Evolutionary conservation across 176 grass and related monocot genomes (phyloP).

Genomic region (Cymbopogon citratus): DNA sequence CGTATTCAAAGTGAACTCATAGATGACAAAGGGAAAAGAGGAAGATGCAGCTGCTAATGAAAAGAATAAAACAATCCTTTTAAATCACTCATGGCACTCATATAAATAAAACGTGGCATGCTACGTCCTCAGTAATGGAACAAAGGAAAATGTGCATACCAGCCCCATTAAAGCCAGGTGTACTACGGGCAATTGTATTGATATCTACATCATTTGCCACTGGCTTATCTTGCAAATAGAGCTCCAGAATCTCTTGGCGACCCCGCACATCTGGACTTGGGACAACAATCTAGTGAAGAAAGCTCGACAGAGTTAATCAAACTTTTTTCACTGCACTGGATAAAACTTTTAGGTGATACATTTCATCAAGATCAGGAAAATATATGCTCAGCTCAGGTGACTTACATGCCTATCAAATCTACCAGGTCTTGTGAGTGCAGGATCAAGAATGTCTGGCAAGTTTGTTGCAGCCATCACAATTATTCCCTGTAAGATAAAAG

Average conservation of each 20-base stretch:
- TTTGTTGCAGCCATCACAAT: constrained; percentile 99
- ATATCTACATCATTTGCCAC: constrained; percentile 73
- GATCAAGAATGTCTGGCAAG: constrained; percentile 97
- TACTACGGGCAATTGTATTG: constrained; percentile 83
- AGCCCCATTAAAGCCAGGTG: constrained; percentile 97
- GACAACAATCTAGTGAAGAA: constrained; percentile 83
- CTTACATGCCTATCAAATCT: constrained; percentile 99
- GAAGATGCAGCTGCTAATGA: not conserved
- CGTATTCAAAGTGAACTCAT: not conserved
- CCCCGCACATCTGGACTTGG: constrained; percentile 86
- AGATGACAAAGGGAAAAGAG: constrained; percentile 6
- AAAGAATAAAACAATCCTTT: not conserved
- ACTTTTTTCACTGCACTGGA: not conserved
- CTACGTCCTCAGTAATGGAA: not conserved
- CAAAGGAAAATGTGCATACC: constrained; percentile 36
- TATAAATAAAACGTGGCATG: not conserved
- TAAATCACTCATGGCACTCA: not conserved
- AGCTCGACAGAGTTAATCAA: constrained; percentile 7
- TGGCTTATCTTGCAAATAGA: constrained; percentile 97
- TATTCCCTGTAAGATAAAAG: constrained; percentile 61
- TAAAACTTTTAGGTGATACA: not conserved
- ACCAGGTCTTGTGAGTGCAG: constrained; percentile 94
- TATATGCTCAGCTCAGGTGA: constrained; percentile 27
- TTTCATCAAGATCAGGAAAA: not conserved
- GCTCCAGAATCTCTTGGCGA: constrained; percentile 89